phyloP scores from a whole-genome alignment of 306 rosid species.

The Castanea sativa region DNA sequence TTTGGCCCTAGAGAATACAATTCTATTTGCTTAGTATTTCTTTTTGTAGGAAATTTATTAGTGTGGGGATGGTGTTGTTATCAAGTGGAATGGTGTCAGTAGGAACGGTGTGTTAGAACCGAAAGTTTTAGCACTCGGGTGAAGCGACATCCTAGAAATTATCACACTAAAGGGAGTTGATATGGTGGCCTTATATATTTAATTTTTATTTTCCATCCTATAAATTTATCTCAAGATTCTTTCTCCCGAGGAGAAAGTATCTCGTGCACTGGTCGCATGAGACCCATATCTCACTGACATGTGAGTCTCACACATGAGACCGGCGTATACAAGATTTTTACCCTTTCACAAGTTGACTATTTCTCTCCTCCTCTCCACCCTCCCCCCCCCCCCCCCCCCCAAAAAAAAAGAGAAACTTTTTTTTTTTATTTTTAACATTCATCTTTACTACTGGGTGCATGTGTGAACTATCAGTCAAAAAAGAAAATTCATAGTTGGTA shows the following conservation, averaged over 20 bases:
- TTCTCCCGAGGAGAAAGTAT: not conserved
- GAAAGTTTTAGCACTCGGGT: not conserved
- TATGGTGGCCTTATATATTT: not conserved
- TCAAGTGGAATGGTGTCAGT: not conserved
- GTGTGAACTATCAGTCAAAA: no score
- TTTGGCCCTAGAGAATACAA: conserved; percentile 17
- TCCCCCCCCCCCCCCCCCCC: no score
- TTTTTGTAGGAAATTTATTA: not conserved
- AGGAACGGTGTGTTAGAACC: not conserved
- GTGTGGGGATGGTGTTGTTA: not conserved
- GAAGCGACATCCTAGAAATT: not conserved
- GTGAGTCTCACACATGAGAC: no score
- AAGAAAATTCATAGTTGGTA: no score
- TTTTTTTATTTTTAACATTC: no score
- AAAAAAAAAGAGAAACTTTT: no score
- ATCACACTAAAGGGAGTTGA: not conserved
- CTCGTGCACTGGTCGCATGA: fast-evolving
- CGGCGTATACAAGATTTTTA: no score
- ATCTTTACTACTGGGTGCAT: no score
- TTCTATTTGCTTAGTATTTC: not conserved
- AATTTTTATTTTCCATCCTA: not conserved
- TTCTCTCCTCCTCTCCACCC: not conserved
- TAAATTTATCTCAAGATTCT: not conserved
- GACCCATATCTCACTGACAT: no score
- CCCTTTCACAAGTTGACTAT: not conserved